Evolutionary conservation across 306 rosid genomes (phyloP), one percentile per base, ranked within the genome.

Genomic region (Amphicarpaea edgeworthii): DNA sequence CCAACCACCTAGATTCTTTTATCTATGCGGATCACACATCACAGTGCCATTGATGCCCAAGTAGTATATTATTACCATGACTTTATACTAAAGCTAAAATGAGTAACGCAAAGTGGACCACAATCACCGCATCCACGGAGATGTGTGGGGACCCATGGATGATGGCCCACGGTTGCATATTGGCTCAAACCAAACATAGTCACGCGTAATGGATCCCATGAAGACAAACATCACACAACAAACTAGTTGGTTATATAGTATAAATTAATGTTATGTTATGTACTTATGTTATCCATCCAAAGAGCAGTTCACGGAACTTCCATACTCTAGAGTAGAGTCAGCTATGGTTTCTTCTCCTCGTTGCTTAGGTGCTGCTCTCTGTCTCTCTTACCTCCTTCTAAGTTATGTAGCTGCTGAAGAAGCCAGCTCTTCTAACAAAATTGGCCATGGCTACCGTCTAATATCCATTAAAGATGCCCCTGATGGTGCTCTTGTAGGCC

Each of bases 381-480:
- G 16, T 40, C 55, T 83, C 46, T 83, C 66, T 59, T 63, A 49
- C 4, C 67, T 85, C 6, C 65, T 86, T 28, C 71, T 86, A 12
- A 54, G 81, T 21, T 38, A 63, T 38, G 19, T 28, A 30, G 8
- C 11, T n/a, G 68, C 81, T 8, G 81, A 61, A 37, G 67, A 40
- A 32, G 7, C 68, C 49, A 20, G 26, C 37, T 66, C 90, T 26
- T 68, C 90, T 20, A 5, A 83, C 45, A 88, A 90, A 77, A 86
- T 88, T 20, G 98, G 97, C 34, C 73, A 79, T 6, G 97, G 98
- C 58, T 94, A 91, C 87, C 93, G 94, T 76, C 61, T 94, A 9
- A 32, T 90, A 84, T 88, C 97, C 61, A 54, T 88, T 12, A 69
- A 87, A 73, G 86, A 88, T 40, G 66, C 86, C 67, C 73, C 85